phyloP scores from a whole-genome alignment of 768 basidiomycete species.

The Lactarius hengduanensis region DNA sequence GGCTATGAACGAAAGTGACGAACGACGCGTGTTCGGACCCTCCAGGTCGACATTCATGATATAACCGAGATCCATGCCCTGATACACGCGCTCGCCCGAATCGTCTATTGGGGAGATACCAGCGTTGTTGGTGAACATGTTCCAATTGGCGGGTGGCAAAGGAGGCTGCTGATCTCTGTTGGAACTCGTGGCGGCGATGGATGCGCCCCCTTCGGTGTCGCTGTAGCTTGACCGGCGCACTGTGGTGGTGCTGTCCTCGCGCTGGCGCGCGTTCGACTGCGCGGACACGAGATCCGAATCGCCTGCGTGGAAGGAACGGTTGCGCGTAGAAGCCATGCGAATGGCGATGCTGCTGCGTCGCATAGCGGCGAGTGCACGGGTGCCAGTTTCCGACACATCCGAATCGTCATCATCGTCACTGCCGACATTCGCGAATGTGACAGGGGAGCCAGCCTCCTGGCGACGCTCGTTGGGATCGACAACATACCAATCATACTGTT shows the following conservation, averaged over 20 bases:
- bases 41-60: constrained; percentile 19
- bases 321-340: constrained; percentile 14
- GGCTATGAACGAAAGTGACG: constrained; percentile 24
- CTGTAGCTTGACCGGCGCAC: constrained; percentile 15
- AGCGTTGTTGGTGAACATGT: constrained; percentile 15
- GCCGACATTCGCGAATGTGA: constrained; percentile 17
- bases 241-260: constrained; percentile 19
- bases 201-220: neutral
- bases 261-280: constrained; percentile 8
- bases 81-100: constrained; percentile 19
- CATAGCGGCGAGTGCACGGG: constrained; percentile 17
- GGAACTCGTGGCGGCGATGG: neutral
- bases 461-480: constrained; percentile 22
- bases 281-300: neutral
- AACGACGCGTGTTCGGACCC: constrained; percentile 19
- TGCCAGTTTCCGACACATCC: constrained; percentile 21
- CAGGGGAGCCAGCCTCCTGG: constrained; percentile 22
- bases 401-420: constrained; percentile 24
- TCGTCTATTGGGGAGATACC: constrained; percentile 5
- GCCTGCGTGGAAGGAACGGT: constrained; percentile 6
- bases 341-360: constrained; percentile 25
- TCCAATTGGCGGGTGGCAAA: constrained; percentile 21
- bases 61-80: constrained; percentile 24
- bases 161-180: constrained; percentile 16
- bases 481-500: constrained; percentile 22